Evolutionary conservation across 306 rosid species (phyloP).

Genomic region (Prunus campanulata): DNA sequence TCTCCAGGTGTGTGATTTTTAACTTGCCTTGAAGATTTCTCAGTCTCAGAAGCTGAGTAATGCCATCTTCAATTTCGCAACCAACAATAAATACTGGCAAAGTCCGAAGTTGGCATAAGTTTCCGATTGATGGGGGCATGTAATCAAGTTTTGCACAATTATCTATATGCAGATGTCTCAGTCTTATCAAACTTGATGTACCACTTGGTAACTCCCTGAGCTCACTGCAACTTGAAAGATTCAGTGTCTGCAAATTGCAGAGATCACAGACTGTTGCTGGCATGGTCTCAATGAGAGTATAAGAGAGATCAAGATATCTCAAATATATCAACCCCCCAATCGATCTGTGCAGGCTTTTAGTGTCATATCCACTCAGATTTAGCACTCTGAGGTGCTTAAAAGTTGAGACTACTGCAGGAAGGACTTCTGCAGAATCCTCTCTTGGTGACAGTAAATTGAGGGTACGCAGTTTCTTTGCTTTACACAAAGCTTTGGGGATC

Average conservation of each 20-base stretch:
- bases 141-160: constrained; percentile 19
- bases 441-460: constrained; percentile 15
- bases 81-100: constrained; percentile 25
- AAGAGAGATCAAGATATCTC: constrained; percentile 24
- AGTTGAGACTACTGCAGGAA: constrained; percentile 3
- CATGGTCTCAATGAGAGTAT: constrained; percentile 2
- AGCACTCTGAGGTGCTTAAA: constrained; percentile 23
- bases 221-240: constrained; percentile 17
- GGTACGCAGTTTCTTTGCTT: constrained; percentile 17
- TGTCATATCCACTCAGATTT: constrained; percentile 19
- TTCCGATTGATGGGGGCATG: constrained; percentile 8
- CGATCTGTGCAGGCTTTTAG: constrained; percentile 10
- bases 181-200: neutral
- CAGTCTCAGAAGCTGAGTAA: neutral
- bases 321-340: constrained; percentile 10
- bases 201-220: constrained; percentile 18
- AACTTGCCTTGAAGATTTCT: neutral
- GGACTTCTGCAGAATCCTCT: constrained; percentile 12
- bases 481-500: constrained; percentile 17
- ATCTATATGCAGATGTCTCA: constrained; percentile 20
- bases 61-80: neutral
- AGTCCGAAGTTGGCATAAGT: constrained; percentile 5
- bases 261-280: constrained; percentile 18
- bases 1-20: neutral
- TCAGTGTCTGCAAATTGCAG: constrained; percentile 8